phyloP scores from a whole-genome alignment of 305 asterid species.

The Caryopteris hybrid region DNA sequence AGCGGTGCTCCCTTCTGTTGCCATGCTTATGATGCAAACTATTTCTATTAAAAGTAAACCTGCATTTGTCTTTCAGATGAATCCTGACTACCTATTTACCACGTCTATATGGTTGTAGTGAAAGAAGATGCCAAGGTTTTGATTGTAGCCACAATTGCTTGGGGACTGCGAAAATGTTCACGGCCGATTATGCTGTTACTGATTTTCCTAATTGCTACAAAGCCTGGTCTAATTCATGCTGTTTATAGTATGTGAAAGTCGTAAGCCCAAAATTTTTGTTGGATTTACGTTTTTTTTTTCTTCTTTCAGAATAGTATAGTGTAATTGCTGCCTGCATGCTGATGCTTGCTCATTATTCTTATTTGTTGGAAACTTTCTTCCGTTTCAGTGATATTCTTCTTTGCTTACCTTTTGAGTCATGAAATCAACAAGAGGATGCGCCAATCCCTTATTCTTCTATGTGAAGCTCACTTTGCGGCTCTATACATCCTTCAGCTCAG shows the following conservation, averaged over 20 bases:
- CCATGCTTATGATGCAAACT: neutral
- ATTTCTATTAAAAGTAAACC: constrained; percentile 6
- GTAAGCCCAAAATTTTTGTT: constrained; percentile 1
- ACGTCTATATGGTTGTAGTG: constrained; percentile 47
- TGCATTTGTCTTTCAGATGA: neutral
- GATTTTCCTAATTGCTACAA: constrained; percentile 83
- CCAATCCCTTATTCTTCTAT: constrained; percentile 79
- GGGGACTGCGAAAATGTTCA: constrained; percentile 97
- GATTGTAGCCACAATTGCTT: constrained; percentile 96
- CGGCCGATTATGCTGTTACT: constrained; percentile 86
- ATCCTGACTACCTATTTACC: constrained; percentile 16
- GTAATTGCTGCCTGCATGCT: constrained; percentile 4
- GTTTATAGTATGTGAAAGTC: constrained; percentile 68
- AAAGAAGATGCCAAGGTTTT: constrained; percentile 89
- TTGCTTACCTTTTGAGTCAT: constrained; percentile 85
- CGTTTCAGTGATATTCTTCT: constrained; percentile 92
- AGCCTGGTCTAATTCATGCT: constrained; percentile 95
- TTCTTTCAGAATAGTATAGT: constrained; percentile 6
- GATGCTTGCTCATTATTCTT: constrained; percentile 27
- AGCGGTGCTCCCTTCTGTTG: constrained; percentile 2
- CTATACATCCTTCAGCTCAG: constrained; percentile 86
- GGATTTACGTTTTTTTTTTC: neutral
- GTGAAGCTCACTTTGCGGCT: constrained; percentile 89
- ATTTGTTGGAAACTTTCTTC: constrained; percentile 24
- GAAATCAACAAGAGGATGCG: constrained; percentile 71